phyloP scores from a whole-genome alignment of 495 filamentous ascomycete species.

The Evansstolkia leycettana region DNA sequence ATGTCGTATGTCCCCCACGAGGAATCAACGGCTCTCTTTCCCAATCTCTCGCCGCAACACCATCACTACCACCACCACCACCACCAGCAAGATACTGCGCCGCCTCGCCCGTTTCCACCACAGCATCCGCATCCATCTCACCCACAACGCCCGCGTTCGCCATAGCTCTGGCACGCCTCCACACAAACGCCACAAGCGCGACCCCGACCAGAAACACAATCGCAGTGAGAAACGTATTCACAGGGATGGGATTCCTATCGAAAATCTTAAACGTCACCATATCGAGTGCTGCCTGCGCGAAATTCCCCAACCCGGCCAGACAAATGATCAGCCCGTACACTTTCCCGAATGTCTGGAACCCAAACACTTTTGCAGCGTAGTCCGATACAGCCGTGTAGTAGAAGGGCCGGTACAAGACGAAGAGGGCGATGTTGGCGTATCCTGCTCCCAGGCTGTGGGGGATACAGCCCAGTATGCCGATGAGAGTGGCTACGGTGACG shows the following conservation, averaged over 20 bases:
- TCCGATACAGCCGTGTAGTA: slow-evolving; percentile 51
- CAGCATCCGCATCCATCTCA: slow-evolving; percentile 3
- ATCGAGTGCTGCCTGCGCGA: slow-evolving; percentile 74
- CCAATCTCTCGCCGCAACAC: neutral
- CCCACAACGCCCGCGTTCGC: slow-evolving; percentile 8
- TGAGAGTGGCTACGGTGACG: slow-evolving; percentile 57
- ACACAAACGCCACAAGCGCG: slow-evolving; percentile 49
- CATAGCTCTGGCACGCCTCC: slow-evolving; percentile 20
- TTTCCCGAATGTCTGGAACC: slow-evolving; percentile 87
- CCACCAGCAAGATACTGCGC: neutral
- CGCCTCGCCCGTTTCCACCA: neutral
- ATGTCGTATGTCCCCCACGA: neutral
- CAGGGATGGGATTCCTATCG: slow-evolving; percentile 58
- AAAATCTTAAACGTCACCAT: slow-evolving; percentile 65
- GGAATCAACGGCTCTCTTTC: neutral
- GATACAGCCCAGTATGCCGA: slow-evolving; percentile 71
- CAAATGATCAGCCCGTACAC: slow-evolving; percentile 95
- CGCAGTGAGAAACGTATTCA: slow-evolving; percentile 58
- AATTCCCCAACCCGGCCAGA: slow-evolving; percentile 74
- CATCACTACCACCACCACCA: neutral
- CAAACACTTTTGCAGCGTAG: slow-evolving; percentile 91
- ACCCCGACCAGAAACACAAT: slow-evolving; percentile 47
- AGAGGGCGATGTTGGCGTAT: slow-evolving; percentile 68
- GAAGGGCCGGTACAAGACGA: slow-evolving; percentile 47
- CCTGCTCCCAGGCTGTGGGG: slow-evolving; percentile 52